phyloP scores from a whole-genome alignment of 2,329 filamentous ascomycete genomes.

The Zymoseptoria ardabiliae region DNA sequence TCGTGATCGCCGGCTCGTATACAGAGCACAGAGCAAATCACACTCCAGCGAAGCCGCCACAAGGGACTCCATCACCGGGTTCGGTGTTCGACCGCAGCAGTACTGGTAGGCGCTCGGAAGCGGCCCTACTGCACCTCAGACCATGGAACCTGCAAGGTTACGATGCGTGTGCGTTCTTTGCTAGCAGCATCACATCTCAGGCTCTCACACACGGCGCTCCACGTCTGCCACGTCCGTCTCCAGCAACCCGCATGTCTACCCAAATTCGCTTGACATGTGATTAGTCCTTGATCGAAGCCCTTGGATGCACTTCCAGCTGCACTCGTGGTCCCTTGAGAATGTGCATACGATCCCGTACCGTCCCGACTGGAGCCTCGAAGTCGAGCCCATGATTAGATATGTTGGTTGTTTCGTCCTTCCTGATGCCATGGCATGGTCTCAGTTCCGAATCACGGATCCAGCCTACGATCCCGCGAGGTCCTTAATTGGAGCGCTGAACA shows the following conservation, averaged over 20 bases:
- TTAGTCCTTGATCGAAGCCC: background rate
- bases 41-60: background rate
- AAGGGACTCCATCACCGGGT: background rate
- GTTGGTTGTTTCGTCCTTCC: background rate
- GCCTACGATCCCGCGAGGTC: background rate
- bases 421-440: background rate
- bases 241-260: too few relatives aligned
- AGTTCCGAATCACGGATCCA: background rate
- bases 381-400: background rate
- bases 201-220: background rate
- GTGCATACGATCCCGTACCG: background rate
- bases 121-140: background rate
- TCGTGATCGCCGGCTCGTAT: background rate
- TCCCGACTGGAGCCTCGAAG: background rate
- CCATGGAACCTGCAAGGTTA: background rate
- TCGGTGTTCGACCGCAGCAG: background rate
- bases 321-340: background rate
- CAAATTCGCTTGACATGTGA: too few relatives aligned
- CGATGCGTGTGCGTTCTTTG: background rate
- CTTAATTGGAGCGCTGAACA: background rate
- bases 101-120: background rate
- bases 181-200: background rate
- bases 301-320: background rate
- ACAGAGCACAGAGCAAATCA: background rate
- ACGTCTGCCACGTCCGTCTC: background rate